phyloP scores from a whole-genome alignment of 192 early-diverging fungal species.

The Dimargaris verticillata region DNA sequence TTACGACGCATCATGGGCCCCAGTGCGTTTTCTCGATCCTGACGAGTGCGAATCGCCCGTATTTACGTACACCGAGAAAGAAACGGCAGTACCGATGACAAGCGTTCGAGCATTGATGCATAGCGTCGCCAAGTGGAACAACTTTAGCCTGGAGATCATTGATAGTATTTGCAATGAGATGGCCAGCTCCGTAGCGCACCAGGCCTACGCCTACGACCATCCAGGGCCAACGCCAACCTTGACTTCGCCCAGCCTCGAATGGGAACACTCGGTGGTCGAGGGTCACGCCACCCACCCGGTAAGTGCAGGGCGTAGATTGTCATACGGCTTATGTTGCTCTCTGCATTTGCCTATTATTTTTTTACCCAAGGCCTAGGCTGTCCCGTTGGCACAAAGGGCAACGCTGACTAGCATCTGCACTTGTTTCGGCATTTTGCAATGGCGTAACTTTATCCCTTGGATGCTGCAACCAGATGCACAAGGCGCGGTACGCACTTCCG shows the following conservation, averaged over 20 bases:
- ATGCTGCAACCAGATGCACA: constrained; percentile 32
- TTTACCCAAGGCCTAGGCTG: too few relatives aligned
- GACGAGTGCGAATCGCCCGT: constrained; percentile 15
- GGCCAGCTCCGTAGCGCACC: constrained; percentile 24
- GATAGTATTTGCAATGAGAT: constrained; percentile 30
- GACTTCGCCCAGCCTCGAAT: constrained; percentile 30
- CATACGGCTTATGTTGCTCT: too few relatives aligned
- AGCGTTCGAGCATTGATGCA: constrained; percentile 26
- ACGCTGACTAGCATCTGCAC: too few relatives aligned
- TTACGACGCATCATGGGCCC: background rate
- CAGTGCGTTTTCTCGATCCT: constrained; percentile 22
- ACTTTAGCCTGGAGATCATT: constrained; percentile 17
- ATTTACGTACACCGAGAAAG: background rate
- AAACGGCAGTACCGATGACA: constrained; percentile 22
- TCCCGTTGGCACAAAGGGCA: too few relatives aligned
- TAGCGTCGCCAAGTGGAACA: constrained; percentile 24
- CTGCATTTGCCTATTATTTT: too few relatives aligned
- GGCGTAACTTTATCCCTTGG: background rate
- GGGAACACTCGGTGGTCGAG: constrained; percentile 48
- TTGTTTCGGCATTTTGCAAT: too few relatives aligned
- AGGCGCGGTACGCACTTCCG: constrained; percentile 32
- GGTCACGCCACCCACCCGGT: constrained; percentile 52
- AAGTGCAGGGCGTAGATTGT: constrained; percentile 1
- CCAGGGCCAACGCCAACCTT: constrained; percentile 17
- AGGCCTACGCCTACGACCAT: constrained; percentile 25